Conservation (phyloP, 2,329 filamentous ascomycete species). For the Pleomassaria siparia region DNA sequence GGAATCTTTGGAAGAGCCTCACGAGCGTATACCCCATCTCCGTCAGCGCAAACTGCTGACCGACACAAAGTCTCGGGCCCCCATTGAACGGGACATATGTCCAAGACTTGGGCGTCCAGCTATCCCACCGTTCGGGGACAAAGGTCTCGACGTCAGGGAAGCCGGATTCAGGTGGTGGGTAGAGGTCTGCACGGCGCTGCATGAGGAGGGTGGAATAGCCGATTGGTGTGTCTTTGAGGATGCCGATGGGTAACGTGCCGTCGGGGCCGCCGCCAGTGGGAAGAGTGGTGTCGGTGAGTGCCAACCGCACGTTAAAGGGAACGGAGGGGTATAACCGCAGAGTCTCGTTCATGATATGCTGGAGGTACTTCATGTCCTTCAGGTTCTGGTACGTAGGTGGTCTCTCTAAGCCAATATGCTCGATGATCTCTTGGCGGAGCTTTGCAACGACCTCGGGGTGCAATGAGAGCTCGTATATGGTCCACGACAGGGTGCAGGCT, state of each 20-base stretch:
- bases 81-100: conserved; percentile 53
- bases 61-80: conserved; percentile 53
- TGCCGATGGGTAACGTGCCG: conserved; percentile 48
- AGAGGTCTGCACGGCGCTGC: conserved; percentile 53
- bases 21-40: conserved; percentile 54
- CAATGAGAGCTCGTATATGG: conserved; percentile 76
- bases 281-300: conserved; percentile 51
- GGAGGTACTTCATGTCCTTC: conserved; percentile 80
- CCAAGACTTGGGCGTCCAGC: conserved; percentile 54
- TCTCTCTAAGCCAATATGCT: conserved; percentile 63
- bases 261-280: conserved; percentile 52
- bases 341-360: conserved; percentile 39
- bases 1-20: conserved; percentile 49
- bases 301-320: conserved; percentile 52
- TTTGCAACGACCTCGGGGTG: conserved; percentile 67
- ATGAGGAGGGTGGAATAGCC: conserved; percentile 52
- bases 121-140: conserved; percentile 53
- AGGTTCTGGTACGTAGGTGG: conserved; percentile 73
- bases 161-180: conserved; percentile 41
- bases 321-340: conserved; percentile 53
- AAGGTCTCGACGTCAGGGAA: conserved; percentile 48
- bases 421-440: conserved; percentile 72
- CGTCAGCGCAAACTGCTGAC: conserved; percentile 54
- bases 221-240: conserved; percentile 48
- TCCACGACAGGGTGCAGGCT: conserved; percentile 77